phyloP scores from a whole-genome alignment of 1,139 yeast genomes.

The Magnusiomyces sp. region DNA sequence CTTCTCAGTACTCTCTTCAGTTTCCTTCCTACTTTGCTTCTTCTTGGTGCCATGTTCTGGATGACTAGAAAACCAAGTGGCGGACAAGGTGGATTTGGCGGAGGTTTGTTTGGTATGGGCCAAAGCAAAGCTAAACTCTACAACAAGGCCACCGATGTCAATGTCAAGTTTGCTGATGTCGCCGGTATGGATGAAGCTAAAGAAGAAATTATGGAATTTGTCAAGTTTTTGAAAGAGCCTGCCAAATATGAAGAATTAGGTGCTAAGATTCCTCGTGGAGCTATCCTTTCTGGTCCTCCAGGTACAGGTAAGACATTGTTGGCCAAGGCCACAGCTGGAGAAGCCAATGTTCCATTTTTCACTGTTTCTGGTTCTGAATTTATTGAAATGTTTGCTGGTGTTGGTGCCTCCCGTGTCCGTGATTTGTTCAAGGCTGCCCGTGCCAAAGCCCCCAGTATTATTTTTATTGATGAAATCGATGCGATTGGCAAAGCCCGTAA shows the following conservation, averaged over 20 bases:
- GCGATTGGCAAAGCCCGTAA: slow-evolving; percentile 95
- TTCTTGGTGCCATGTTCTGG: slow-evolving; percentile 80
- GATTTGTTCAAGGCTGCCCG: slow-evolving; percentile 89
- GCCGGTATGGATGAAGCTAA: slow-evolving; percentile 98
- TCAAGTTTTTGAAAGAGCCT: slow-evolving; percentile 85
- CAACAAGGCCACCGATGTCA: slow-evolving; percentile 84
- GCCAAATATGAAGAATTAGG: slow-evolving; percentile 82
- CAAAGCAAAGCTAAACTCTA: slow-evolving; percentile 77
- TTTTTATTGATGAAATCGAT: slow-evolving; percentile 95
- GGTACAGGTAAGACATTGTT: slow-evolving; percentile 97
- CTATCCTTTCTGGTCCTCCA: slow-evolving; percentile 94
- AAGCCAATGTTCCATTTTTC: slow-evolving; percentile 92
- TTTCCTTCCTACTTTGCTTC: slow-evolving; percentile 72
- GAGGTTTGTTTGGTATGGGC: slow-evolving; percentile 50
- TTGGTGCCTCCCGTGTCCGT: slow-evolving; percentile 95
- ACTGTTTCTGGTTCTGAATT: slow-evolving; percentile 96
- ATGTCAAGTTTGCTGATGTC: slow-evolving; percentile 81
- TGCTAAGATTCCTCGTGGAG: slow-evolving; percentile 96
- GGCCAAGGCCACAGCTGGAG: slow-evolving; percentile 98
- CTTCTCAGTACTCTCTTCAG: slow-evolving; percentile 53
- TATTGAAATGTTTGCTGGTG: slow-evolving; percentile 99
- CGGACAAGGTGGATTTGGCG: slow-evolving; percentile 33
- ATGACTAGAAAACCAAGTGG: slow-evolving; percentile 55
- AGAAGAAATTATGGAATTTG: slow-evolving; percentile 96
- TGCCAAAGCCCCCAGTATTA: slow-evolving; percentile 86